Base-by-base conservation (phyloP, 805 yeast genomes). In the Ogataea dorogensis region DNA sequence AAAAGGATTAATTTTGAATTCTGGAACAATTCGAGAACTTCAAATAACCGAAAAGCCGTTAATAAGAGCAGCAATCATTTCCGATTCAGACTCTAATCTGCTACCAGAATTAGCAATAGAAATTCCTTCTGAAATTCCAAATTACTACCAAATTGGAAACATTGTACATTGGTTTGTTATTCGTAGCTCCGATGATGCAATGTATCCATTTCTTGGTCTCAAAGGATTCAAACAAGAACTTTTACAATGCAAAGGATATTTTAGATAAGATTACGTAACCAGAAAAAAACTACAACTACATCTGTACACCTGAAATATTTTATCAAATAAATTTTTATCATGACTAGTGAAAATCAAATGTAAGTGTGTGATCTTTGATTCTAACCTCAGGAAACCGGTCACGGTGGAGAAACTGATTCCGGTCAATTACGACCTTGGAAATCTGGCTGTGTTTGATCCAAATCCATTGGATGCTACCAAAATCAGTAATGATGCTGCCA, bases 341-440 rank as follows among this genome's bases (percentile, higher is more conserved):
- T 47, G 49, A 24, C 49, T 8, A 42, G 28, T 10, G 37, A 32
- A 21, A 36, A 36, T 13, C 45, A 47, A 47, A 34, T 44, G 51
- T 49, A 47, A 44, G 53, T 44, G 24, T 17, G 3, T 8, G 13
- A 3, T 3, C 9, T 18, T 20, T 28, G 14, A 12, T 15, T 32
- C 43, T 44, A 38, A 40, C 38, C 24, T 13, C 21, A 54, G 60
- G 49, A 80, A 81, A 55, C 86, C 94, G 10, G 89, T 85, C 22
- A 82, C 89, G 4, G 98, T 93, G 22, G 94, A 86, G 31, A 89
- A 89, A 61, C 83, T 83, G 18, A 86, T 93, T 43, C 97, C 98
- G 17, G 93, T 85, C 33, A 69, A 79, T 3, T 91, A 75, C 57
- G 98, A 93, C 60, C 67, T 91, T 44, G 98, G 98, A 22, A 85